A percentile compares a stretch with the other conserved stretches of the same genome.
phyloP scores from a whole-genome alignment of 2,329 filamentous ascomycete species.

The Stemphylium vesicarium region DNA sequence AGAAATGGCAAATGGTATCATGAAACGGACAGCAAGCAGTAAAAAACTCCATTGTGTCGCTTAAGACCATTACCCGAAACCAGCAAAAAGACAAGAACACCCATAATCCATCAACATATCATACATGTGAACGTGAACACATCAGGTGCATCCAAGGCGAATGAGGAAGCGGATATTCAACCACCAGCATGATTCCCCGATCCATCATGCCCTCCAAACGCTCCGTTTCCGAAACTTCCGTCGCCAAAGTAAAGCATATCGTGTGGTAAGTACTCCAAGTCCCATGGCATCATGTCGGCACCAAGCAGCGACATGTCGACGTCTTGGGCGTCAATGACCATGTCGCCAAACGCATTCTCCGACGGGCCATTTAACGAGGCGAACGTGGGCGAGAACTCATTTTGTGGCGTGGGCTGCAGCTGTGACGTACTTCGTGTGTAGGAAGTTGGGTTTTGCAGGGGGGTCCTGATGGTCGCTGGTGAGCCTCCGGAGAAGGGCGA shows the following conservation, averaged over 20 bases:
- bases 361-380: constrained; percentile 33
- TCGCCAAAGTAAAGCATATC: constrained; percentile 62
- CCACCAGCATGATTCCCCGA: background rate
- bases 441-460: constrained; percentile 24
- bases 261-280: constrained; percentile 71
- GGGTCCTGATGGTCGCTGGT: constrained; percentile 22
- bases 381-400: constrained; percentile 36
- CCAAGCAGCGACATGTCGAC: constrained; percentile 75
- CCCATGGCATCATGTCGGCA: constrained; percentile 75
- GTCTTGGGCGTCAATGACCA: constrained; percentile 79
- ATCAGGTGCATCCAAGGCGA: no score
- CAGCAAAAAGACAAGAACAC: no score
- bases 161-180: background rate
- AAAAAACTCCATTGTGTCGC: no score
- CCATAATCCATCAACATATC: background rate
- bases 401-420: constrained; percentile 11
- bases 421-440: constrained; percentile 21
- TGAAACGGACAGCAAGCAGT: no score
- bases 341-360: constrained; percentile 53
- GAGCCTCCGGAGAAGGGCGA: constrained; percentile 50
- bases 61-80: no score
- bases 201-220: constrained; percentile 6
- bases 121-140: no score
- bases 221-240: constrained; percentile 10
- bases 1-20: no score